phyloP scores from a whole-genome alignment of 768 basidiomycete genomes.

The Hemileccinum rubropunctum region DNA sequence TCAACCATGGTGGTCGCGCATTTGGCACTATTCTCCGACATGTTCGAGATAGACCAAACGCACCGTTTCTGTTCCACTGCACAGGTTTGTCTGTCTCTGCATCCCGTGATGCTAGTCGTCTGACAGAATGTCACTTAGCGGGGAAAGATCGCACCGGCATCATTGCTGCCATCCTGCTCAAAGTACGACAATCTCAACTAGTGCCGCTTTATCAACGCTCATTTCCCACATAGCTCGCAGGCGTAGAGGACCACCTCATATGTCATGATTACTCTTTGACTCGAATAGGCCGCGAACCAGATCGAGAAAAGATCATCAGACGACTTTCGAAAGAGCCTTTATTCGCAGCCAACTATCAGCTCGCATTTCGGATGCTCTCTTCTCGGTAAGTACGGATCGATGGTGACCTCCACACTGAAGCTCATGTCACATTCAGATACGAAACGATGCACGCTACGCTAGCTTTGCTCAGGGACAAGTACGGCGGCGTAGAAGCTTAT shows the following conservation, averaged over 20 bases:
- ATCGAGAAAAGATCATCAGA: conserved; percentile 64
- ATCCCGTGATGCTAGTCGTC: background rate
- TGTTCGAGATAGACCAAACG: conserved; percentile 64
- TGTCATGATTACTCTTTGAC: conserved; percentile 77
- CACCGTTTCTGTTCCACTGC: conserved; percentile 72
- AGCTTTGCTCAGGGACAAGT: conserved; percentile 54
- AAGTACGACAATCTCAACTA: conserved; percentile 38
- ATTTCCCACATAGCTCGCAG: conserved; percentile 53
- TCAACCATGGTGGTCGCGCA: conserved; percentile 66
- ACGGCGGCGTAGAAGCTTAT: conserved; percentile 68
- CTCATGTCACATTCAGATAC: conserved; percentile 39
- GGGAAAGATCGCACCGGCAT: conserved; percentile 85
- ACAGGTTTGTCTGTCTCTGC: conserved; percentile 42
- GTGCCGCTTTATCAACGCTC: background rate
- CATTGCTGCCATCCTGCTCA: conserved; percentile 67
- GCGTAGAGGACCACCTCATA: conserved; percentile 61
- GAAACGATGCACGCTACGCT: conserved; percentile 80
- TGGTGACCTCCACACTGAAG: background rate
- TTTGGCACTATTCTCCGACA: conserved; percentile 74
- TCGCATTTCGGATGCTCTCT: conserved; percentile 80
- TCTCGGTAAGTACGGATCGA: conserved; percentile 50
- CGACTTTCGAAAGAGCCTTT: conserved; percentile 68
- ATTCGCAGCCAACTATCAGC: conserved; percentile 69
- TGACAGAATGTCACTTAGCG: conserved; percentile 35
- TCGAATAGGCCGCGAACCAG: conserved; percentile 76